Conservation (phyloP, 2,329 filamentous ascomycete species). For the Fusarium keratoplasticum region DNA sequence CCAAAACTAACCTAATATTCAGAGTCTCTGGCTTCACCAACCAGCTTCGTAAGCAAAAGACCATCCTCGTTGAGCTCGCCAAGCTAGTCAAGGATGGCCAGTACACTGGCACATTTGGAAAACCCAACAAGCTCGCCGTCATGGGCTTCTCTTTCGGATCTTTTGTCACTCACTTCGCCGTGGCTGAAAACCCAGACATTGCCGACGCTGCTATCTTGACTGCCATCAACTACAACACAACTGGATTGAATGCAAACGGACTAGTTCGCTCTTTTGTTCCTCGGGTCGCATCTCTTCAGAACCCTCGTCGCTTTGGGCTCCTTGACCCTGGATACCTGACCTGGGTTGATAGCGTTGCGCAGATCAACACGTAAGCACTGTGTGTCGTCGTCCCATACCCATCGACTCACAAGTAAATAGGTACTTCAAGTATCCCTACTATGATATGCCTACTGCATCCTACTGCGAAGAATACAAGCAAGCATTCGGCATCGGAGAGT, state of each 20-base stretch:
- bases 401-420: not conserved
- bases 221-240: constrained; percentile 31
- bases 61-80: constrained; percentile 27
- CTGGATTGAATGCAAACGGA: constrained; percentile 16
- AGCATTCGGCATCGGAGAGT: constrained; percentile 29
- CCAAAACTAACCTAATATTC: not conserved
- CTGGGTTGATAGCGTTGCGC: constrained; percentile 24
- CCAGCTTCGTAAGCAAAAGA: constrained; percentile 30
- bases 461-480: constrained; percentile 32
- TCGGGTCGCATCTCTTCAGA: constrained; percentile 27
- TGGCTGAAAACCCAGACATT: constrained; percentile 23
- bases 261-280: constrained; percentile 30
- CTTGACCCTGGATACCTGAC: constrained; percentile 26
- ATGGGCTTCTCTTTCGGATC: constrained; percentile 37
- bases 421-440: constrained; percentile 33
- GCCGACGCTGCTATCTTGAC: constrained; percentile 20
- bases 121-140: constrained; percentile 20
- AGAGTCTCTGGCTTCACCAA: constrained; percentile 31
- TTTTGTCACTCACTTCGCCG: constrained; percentile 27
- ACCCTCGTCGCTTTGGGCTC: constrained; percentile 7
- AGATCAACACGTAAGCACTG: constrained; percentile 19
- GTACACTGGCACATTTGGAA: constrained; percentile 22
- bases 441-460: constrained; percentile 18
- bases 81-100: constrained; percentile 24
- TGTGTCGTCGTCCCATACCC: too few species aligned